Percentiles rank a stretch among this genome's conserved stretches.
phyloP scores from a whole-genome alignment of 352 stramenopile species.

The Sclerospora graminicola region DNA sequence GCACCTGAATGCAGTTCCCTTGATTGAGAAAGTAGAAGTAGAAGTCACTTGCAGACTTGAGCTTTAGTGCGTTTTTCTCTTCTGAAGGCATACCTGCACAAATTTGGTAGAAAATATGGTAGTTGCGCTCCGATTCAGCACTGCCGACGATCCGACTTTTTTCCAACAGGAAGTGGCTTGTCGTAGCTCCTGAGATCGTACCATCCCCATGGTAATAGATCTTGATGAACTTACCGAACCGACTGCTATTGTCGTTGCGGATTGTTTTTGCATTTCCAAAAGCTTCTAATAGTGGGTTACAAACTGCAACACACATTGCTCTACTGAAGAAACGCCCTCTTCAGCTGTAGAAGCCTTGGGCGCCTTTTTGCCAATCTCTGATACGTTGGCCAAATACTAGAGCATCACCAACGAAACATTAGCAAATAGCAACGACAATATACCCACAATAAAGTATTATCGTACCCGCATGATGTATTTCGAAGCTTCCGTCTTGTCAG shows the following conservation, averaged over 20 bases:
- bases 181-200: conserved; percentile 87
- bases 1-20: conserved; percentile 86
- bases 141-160: conserved; percentile 96
- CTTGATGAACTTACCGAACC: conserved; percentile 95
- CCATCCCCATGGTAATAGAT: conserved; percentile 89
- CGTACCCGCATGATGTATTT: conserved; percentile 88
- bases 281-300: conserved; percentile 88
- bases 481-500: conserved; percentile 83
- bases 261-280: conserved; percentile 92
- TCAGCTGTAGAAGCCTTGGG: conserved; percentile 63
- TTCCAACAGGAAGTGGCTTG: conserved; percentile 97
- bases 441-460: neutral
- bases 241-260: conserved; percentile 94
- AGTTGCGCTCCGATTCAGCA: conserved; percentile 92
- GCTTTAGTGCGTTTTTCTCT: conserved; percentile 63
- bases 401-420: neutral
- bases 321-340: conserved; percentile 53
- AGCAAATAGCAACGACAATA: conserved; percentile 1
- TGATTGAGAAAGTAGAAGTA: conserved; percentile 93
- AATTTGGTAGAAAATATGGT: conserved; percentile 99
- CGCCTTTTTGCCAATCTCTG: conserved; percentile 74
- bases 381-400: conserved; percentile 85
- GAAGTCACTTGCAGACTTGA: conserved; percentile 87
- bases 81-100: conserved; percentile 68
- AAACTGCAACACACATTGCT: conserved; percentile 88